These are phyloP conservation scores for Umbilicaria muhlenbergii DNA, from an alignment of 495 filamentous ascomycete species.

Conservation along the genomic window DNA sequence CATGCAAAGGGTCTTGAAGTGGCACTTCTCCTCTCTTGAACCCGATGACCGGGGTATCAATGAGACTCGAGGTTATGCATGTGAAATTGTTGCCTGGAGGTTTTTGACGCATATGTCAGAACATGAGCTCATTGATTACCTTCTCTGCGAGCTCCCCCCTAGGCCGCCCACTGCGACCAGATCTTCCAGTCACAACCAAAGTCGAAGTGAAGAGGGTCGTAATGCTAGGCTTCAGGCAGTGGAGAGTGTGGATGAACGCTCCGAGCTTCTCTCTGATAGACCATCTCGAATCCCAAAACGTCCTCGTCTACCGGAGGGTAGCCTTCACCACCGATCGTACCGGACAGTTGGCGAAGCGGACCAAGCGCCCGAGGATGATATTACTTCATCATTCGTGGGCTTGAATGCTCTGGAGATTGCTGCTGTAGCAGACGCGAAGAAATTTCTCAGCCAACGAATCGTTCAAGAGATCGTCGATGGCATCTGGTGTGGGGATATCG, in stretches of 20 bases:
- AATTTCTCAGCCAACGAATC: constrained; percentile 70
- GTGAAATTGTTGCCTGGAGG: constrained; percentile 86
- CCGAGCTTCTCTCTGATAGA: too few relatives aligned
- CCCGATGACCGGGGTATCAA: constrained; percentile 56
- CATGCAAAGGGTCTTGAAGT: constrained; percentile 53
- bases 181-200: too few relatives aligned
- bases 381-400: constrained; percentile 51
- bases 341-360: too few relatives aligned
- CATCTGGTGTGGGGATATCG: constrained; percentile 84
- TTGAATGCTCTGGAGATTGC: constrained; percentile 86
- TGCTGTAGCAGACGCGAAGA: constrained; percentile 74
- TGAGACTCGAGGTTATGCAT: constrained; percentile 65
- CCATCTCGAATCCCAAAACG: too few relatives aligned
- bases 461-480: constrained; percentile 80
- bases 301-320: too few relatives aligned
- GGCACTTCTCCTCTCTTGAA: constrained; percentile 45
- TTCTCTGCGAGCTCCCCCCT: constrained; percentile 60
- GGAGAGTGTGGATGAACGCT: too few relatives aligned
- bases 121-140: constrained; percentile 65
- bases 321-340: too few relatives aligned
- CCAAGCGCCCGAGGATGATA: constrained; percentile 27
- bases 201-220: too few relatives aligned
- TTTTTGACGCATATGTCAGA: constrained; percentile 68
- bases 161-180: background rate
- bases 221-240: too few relatives aligned